Evolutionary conservation across 805 yeast genomes (phyloP).

Genomic region (Suhomyces sp.): DNA sequence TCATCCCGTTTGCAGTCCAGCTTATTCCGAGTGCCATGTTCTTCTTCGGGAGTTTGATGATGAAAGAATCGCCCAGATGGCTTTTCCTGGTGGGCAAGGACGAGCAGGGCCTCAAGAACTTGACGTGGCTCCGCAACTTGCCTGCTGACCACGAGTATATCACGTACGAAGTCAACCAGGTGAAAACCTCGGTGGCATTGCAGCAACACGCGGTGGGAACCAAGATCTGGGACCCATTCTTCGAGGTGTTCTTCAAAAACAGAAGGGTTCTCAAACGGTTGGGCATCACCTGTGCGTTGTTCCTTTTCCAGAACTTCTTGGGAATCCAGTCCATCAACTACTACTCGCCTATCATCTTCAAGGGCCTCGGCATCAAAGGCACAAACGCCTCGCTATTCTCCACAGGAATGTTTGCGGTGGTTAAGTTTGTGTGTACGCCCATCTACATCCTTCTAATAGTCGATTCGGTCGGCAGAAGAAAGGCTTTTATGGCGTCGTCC

Average conservation of each 20-base stretch:
- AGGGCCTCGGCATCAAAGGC: slow-evolving; percentile 36
- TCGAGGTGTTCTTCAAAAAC: slow-evolving; percentile 28
- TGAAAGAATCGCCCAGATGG: slow-evolving; percentile 40
- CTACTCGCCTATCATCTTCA: slow-evolving; percentile 36
- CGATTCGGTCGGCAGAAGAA: slow-evolving; percentile 34
- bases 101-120: slow-evolving; percentile 32
- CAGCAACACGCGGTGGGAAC: slow-evolving; percentile 29
- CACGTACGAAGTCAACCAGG: slow-evolving; percentile 34
- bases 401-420: slow-evolving; percentile 41
- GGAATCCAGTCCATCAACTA: slow-evolving; percentile 41
- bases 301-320: slow-evolving; percentile 37
- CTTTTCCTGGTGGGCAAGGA: slow-evolving; percentile 26
- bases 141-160: slow-evolving; percentile 35
- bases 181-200: slow-evolving; percentile 29
- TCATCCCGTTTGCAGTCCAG: slow-evolving; percentile 40
- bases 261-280: slow-evolving; percentile 25
- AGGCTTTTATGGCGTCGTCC: slow-evolving; percentile 35
- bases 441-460: slow-evolving; percentile 34
- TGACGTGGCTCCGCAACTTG: slow-evolving; percentile 33
- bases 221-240: slow-evolving; percentile 33
- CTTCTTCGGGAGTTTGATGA: slow-evolving; percentile 27
- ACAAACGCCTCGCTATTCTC: slow-evolving; percentile 36
- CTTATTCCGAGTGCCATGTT: slow-evolving; percentile 36
- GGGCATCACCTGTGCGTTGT: slow-evolving; percentile 30
- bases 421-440: slow-evolving; percentile 33